These are phyloP conservation scores for Nicotiana paniculata DNA, from an alignment of 257 asterid genomes.

Conservation along the genomic window DNA sequence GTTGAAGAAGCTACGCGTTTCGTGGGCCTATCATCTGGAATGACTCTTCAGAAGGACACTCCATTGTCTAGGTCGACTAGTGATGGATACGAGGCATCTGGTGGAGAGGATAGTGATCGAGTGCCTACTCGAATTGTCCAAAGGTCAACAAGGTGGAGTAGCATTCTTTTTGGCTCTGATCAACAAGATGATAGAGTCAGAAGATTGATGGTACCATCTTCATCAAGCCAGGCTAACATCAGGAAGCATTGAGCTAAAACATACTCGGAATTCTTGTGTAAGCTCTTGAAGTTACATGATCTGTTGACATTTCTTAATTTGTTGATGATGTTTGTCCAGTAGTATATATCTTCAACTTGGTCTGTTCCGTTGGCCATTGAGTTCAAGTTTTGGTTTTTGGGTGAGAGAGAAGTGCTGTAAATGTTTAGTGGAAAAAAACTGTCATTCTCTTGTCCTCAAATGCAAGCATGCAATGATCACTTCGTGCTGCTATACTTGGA, in stretches of 20 bases:
- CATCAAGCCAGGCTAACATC: conserved; percentile 40
- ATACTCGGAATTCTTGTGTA: not conserved
- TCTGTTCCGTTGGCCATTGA: not conserved
- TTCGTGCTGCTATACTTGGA: not conserved
- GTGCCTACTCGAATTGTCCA: conserved; percentile 54
- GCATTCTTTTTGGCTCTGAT: conserved; percentile 65
- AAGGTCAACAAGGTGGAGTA: conserved; percentile 65
- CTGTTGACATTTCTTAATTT: conserved; percentile 8
- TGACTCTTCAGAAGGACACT: conserved; percentile 33
- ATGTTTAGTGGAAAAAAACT: conserved; percentile 4
- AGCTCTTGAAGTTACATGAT: conserved; percentile 3
- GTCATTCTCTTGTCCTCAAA: conserved; percentile 7
- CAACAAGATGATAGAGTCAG: conserved; percentile 32
- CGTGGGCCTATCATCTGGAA: conserved; percentile 33
- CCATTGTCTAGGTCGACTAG: conserved; percentile 84
- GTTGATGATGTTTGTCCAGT: conserved; percentile 6
- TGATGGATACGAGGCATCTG: conserved; percentile 96
- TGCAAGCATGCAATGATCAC: conserved; percentile 1
- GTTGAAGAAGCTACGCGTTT: conserved; percentile 52
- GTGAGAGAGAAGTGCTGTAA: conserved; percentile 9
- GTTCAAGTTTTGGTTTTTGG: not conserved
- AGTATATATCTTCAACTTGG: conserved; percentile 2
- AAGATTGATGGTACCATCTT: conserved; percentile 38
- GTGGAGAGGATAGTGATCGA: conserved; percentile 94
- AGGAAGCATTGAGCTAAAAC: conserved; percentile 36